A percentile compares a stretch with the other conserved stretches of the same genome.
phyloP scores from a whole-genome alignment of 2,329 filamentous ascomycete species.

The Apiospora arundinis region DNA sequence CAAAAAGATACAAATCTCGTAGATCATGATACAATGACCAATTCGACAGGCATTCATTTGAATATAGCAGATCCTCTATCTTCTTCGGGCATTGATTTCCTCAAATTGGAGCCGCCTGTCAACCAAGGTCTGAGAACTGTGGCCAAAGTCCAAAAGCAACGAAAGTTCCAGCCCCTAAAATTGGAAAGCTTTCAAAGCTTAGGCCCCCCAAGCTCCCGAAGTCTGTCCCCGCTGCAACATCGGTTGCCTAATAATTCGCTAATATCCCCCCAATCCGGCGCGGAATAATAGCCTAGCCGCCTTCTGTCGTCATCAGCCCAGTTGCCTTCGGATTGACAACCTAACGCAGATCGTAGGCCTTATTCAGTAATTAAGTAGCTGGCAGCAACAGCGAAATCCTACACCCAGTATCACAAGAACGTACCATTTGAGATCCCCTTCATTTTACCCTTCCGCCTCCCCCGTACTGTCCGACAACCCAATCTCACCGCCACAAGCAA shows the following conservation, averaged over 20 bases:
- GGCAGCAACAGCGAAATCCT: background rate
- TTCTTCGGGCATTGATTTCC: too few species aligned
- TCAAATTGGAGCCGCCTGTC: background rate
- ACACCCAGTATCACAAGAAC: background rate
- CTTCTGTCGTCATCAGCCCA: slow-evolving; percentile 20
- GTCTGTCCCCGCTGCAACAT: background rate
- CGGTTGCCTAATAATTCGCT: background rate
- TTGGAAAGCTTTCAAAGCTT: background rate
- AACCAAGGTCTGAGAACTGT: background rate
- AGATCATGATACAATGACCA: too few species aligned
- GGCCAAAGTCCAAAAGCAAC: background rate
- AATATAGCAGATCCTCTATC: too few species aligned
- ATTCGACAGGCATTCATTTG: too few species aligned
- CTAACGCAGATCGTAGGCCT: background rate
- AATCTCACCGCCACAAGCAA: background rate
- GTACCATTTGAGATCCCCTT: background rate
- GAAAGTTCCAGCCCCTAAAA: background rate
- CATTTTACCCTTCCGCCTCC: background rate
- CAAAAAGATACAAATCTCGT: too few species aligned
- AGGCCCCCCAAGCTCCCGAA: background rate
- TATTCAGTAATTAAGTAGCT: background rate
- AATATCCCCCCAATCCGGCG: background rate
- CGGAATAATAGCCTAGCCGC: slow-evolving; percentile 19
- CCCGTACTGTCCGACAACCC: background rate
- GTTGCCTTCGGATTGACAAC: slow-evolving; percentile 14